Evolutionary conservation across 331 rosid species (phyloP).

Genomic region (Acacia pycnantha): DNA sequence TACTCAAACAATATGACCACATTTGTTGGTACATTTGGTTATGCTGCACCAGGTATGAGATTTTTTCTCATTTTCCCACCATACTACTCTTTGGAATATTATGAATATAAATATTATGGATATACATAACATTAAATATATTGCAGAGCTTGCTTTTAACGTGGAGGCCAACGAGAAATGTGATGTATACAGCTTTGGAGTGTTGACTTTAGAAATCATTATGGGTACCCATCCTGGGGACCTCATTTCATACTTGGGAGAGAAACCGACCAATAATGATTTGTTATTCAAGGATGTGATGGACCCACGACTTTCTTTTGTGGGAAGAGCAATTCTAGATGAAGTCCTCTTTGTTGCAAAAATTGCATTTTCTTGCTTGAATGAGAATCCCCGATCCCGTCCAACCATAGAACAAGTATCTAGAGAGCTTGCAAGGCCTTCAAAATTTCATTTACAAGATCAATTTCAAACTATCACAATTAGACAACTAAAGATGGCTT

Average conservation of each 20-base stretch:
- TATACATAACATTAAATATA: not conserved
- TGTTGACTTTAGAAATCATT: not conserved
- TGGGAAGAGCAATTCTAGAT: too few species aligned
- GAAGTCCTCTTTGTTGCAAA: not conserved
- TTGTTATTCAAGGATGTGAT: not conserved
- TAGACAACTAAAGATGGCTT: not conserved
- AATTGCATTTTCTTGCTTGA: not conserved
- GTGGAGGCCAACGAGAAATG: not conserved
- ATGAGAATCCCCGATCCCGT: not conserved
- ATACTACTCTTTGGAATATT: too few species aligned
- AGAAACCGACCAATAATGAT: not conserved
- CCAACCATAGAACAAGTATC: not conserved
- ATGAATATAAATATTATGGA: too few species aligned
- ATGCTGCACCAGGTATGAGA: slow-evolving; percentile 24
- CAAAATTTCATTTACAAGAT: not conserved
- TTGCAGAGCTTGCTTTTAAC: not conserved
- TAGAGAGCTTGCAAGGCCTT: not conserved
- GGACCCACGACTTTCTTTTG: not conserved
- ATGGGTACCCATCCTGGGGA: not conserved
- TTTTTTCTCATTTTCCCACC: not conserved
- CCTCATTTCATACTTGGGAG: not conserved
- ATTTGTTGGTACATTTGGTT: too few species aligned
- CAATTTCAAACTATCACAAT: not conserved
- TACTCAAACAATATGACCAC: too few species aligned
- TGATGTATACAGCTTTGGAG: not conserved